phyloP scores from a whole-genome alignment of 2,329 filamentous ascomycete species.

The Intubia oerlemansii region DNA sequence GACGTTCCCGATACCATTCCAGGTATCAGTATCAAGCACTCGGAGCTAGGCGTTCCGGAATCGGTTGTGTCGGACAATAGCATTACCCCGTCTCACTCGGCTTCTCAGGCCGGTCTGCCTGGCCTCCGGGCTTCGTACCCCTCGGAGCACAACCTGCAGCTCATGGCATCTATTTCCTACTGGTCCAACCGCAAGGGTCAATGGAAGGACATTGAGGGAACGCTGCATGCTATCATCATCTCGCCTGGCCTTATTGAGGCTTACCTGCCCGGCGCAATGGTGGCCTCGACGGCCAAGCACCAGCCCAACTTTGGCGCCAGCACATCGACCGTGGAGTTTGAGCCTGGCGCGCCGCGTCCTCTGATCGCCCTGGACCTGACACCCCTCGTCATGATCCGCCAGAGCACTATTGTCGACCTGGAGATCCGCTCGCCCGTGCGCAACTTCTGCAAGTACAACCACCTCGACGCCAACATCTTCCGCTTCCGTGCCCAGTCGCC shows the following conservation, averaged over 20 bases:
- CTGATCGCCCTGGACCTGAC: constrained; percentile 65
- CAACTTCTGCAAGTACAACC: constrained; percentile 44
- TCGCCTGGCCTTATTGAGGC: constrained; percentile 35
- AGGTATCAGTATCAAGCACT: constrained; percentile 31
- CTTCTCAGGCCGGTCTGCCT: constrained; percentile 46
- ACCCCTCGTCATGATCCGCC: constrained; percentile 70
- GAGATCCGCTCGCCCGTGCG: constrained; percentile 79
- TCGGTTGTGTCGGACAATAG: constrained; percentile 30
- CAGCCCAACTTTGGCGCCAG: constrained; percentile 6
- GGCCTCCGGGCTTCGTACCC: constrained; percentile 28
- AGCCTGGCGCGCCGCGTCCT: constrained; percentile 19
- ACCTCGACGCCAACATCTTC: constrained; percentile 49
- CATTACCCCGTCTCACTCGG: constrained; percentile 60
- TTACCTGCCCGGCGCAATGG: constrained; percentile 6
- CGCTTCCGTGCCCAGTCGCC: constrained; percentile 69
- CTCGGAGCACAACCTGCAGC: constrained; percentile 22
- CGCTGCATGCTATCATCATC: constrained; percentile 32
- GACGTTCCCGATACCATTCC: constrained; percentile 37
- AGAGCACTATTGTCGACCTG: constrained; percentile 82
- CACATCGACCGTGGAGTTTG: constrained; percentile 10
- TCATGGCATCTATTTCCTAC: constrained; percentile 34
- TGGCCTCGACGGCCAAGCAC: neutral
- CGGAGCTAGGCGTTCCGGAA: constrained; percentile 13
- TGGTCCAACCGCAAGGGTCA: constrained; percentile 37
- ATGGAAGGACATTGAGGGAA: constrained; percentile 35